These are phyloP conservation scores for Isatis tinctoria DNA, from an alignment of 345 rosid genomes.

Conservation along the genomic window DNA sequence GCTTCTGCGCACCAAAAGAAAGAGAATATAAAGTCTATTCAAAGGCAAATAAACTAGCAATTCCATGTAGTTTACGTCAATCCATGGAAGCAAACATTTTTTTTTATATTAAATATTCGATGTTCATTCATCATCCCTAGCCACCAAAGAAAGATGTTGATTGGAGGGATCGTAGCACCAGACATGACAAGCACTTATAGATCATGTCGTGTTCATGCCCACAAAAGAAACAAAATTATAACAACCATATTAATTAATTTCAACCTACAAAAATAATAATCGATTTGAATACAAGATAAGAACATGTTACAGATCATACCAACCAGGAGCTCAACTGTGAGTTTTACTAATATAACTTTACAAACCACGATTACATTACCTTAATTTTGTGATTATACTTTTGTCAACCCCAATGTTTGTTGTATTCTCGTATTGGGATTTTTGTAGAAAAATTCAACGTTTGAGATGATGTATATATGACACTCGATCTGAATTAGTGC, in stretches of 20 bases:
- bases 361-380: neutral
- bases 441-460: neutral
- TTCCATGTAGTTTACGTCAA: no score
- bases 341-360: neutral
- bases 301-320: conserved; percentile 23
- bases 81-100: neutral
- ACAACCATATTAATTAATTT: neutral
- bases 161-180: conserved; percentile 1
- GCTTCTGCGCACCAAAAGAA: no score
- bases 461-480: neutral
- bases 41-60: no score
- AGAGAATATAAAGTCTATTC: no score
- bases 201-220: conserved; percentile 21
- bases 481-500: neutral
- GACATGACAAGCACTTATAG: conserved; percentile 33
- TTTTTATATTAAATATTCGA: neutral
- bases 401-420: neutral
- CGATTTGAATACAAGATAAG: conserved; percentile 2
- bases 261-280: neutral
- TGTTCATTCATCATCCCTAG: neutral
- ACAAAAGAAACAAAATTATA: neutral
- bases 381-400: neutral
- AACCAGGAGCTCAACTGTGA: neutral
- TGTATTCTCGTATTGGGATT: no score
- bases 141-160: conserved; percentile 18